Conservation (phyloP, 192 early-diverging fungal genomes). For the Hyaloraphidium curvatum region DNA sequence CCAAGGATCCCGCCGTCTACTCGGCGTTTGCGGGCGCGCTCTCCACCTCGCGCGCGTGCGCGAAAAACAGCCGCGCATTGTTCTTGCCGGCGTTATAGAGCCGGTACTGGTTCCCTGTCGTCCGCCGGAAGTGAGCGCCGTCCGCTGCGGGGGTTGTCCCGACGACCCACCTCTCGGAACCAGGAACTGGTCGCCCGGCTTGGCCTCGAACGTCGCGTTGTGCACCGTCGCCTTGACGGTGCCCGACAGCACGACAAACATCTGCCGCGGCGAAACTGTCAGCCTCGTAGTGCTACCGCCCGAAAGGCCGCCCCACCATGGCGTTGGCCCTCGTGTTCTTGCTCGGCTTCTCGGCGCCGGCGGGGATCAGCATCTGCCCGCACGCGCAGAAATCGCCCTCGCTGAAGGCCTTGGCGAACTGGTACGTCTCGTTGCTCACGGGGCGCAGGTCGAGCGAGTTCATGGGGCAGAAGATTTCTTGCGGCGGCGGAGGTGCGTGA, state of each 20-base stretch:
- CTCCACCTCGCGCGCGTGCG: neutral
- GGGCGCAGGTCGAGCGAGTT: neutral
- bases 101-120: slow-evolving; percentile 17
- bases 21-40: no score
- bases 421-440: slow-evolving; percentile 9
- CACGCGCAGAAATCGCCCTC: slow-evolving; percentile 27
- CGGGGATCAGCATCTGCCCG: slow-evolving; percentile 29
- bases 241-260: slow-evolving; percentile 23
- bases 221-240: slow-evolving; percentile 20
- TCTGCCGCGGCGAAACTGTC: slow-evolving; percentile 6
- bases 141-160: no score
- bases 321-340: slow-evolving; percentile 22
- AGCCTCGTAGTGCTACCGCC: neutral
- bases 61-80: neutral
- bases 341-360: slow-evolving; percentile 24
- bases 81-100: neutral
- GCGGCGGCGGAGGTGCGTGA: no score
- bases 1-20: no score
- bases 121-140: slow-evolving; percentile 27
- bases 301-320: slow-evolving; percentile 17
- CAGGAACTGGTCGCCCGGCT: slow-evolving; percentile 20
- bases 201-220: slow-evolving; percentile 20
- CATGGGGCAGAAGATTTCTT: neutral
- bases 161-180: slow-evolving; percentile 38
- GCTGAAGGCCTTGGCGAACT: slow-evolving; percentile 30